phyloP scores from a whole-genome alignment of 345 rosid species.

The Cochlearia excelsa region DNA sequence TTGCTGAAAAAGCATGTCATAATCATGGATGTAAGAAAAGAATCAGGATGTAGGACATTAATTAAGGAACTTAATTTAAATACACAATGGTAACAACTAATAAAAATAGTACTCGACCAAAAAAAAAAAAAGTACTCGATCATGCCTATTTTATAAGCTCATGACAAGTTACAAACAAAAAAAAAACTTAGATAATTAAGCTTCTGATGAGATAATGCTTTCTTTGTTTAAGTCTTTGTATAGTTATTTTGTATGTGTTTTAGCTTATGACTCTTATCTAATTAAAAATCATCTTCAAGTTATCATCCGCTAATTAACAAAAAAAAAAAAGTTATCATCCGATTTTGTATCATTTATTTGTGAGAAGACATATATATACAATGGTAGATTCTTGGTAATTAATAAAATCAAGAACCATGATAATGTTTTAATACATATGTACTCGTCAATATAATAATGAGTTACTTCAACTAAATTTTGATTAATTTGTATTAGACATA shows the following conservation, averaged over 20 bases:
- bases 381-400: slow-evolving; percentile 16
- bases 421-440: slow-evolving; percentile 19
- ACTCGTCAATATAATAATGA: slow-evolving; percentile 22
- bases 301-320: too few relatives aligned
- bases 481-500: not conserved
- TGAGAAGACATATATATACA: slow-evolving; percentile 5
- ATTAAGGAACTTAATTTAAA: not conserved
- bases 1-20: not conserved
- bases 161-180: too few relatives aligned
- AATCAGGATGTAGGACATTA: not conserved
- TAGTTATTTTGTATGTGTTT: too few relatives aligned
- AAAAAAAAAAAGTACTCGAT: too few relatives aligned
- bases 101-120: too few relatives aligned
- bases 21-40: not conserved
- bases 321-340: not conserved
- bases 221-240: too few relatives aligned
- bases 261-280: not conserved
- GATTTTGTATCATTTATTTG: slow-evolving; percentile 16
- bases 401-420: slow-evolving; percentile 27
- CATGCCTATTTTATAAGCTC: too few relatives aligned
- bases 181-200: too few relatives aligned
- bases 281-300: not conserved
- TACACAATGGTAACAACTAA: too few relatives aligned
- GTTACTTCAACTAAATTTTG: slow-evolving; percentile 19
- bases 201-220: too few relatives aligned